Percentiles rank a stretch among this genome's conserved stretches.
Conservation (phyloP, 441 rosid genomes). For the Monsonia emarginata region DNA sequence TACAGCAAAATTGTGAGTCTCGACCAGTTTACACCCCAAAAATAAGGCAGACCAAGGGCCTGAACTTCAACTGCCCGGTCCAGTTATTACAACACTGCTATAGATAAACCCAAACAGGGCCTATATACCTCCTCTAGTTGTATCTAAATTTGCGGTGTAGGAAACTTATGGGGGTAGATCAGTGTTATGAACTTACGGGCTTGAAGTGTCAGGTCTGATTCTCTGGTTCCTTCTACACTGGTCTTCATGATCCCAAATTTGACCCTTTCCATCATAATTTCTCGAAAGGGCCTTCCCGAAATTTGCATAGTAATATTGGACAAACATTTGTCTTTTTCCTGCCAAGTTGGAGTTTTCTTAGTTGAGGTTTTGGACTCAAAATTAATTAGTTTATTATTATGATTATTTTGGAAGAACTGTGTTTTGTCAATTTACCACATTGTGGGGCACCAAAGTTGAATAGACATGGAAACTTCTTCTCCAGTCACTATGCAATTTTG, state of each 20-base stretch:
- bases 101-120: not conserved
- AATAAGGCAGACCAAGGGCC: not conserved
- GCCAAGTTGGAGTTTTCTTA: not conserved
- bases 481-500: conserved; percentile 4
- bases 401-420: conserved; percentile 1
- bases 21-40: not conserved
- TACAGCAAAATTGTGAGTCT: not conserved
- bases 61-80: not conserved
- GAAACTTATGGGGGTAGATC: not conserved
- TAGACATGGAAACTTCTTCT: not conserved
- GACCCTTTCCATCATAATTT: not conserved
- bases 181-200: not conserved
- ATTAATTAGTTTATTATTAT: not conserved
- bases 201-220: not conserved
- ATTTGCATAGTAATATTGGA: not conserved
- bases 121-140: not conserved
- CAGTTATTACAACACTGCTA: not conserved
- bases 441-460: not conserved
- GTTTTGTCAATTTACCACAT: not conserved
- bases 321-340: not conserved
- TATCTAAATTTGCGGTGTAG: not conserved
- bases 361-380: not conserved
- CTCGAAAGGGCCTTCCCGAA: not conserved
- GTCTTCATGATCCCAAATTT: not conserved
- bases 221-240: not conserved